Percentiles rank a stretch among this genome's conserved stretches.
phyloP scores from a whole-genome alignment of 2,329 filamentous ascomycete genomes.

The Colletotrichum sp. region DNA sequence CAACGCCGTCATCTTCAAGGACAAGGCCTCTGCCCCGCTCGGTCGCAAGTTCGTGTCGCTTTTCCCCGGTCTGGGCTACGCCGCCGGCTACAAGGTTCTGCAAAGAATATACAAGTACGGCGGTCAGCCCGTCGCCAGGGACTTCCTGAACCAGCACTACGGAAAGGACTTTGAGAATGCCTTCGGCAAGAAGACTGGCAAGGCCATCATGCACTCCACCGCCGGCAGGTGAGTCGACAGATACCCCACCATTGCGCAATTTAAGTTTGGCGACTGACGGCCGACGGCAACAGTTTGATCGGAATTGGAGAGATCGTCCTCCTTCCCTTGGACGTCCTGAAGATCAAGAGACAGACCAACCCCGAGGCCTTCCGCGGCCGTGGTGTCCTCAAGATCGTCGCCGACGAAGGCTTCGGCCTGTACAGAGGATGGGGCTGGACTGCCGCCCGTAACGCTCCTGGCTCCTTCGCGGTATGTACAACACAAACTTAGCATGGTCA shows the following conservation, averaged over 20 bases:
- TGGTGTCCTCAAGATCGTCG: constrained; percentile 86
- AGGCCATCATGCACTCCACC: constrained; percentile 97
- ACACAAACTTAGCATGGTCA: background rate
- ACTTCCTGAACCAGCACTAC: constrained; percentile 83
- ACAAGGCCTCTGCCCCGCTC: constrained; percentile 75
- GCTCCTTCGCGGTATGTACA: constrained; percentile 85
- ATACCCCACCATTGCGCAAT: background rate
- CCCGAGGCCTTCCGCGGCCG: constrained; percentile 96
- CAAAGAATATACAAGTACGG: constrained; percentile 99
- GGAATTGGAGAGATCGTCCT: constrained; percentile 97
- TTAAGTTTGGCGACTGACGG: background rate
- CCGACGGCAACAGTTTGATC: constrained; percentile 70
- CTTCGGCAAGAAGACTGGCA: constrained; percentile 96
- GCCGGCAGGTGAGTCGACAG: constrained; percentile 73
- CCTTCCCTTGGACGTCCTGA: constrained; percentile 92
- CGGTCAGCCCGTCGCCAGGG: constrained; percentile 92
- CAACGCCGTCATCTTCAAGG: constrained; percentile 93
- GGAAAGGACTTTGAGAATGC: constrained; percentile 83
- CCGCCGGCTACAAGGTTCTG: constrained; percentile 96
- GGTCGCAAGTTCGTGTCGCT: constrained; percentile 89
- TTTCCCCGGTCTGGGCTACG: constrained; percentile 96
- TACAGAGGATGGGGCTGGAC: constrained; percentile 99
- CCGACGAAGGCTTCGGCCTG: constrained; percentile 92
- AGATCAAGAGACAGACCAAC: constrained; percentile 99
- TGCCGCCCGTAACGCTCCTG: constrained; percentile 93